Evolutionary conservation across 2,329 filamentous ascomycete species (phyloP), one percentile per base, ranked within the genome.

Genomic region (Helotiales sp.): DNA sequence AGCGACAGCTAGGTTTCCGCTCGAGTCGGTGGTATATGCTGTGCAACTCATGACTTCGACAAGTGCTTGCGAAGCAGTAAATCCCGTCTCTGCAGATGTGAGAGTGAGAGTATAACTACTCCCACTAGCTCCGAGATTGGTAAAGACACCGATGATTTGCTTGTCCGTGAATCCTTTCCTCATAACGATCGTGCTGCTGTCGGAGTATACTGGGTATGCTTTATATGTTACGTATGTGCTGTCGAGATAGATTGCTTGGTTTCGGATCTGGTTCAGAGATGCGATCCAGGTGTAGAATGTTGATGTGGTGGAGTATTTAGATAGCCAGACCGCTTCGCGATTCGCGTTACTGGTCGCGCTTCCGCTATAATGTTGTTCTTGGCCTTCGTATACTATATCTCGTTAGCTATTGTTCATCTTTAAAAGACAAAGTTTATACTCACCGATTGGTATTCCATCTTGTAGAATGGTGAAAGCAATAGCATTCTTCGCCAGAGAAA

Each of bases 351-450:
- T 76, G 76, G 22, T 74, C 75, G 9, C 60, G 4, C 56, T 60
- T 15, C 77, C 76, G 12, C 70, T 64, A 64, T 76, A 77, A 63
- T 79, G 76, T 59, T 82, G 80, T 68, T 83, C 81, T 68, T 82
- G 78, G 15, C 81, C 81, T 58, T 80, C 71, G 62, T 83, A 83
- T 42, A 81, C 66, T 68, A 3, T 15, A 4, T 5, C 1, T 17
- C 13, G 40, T 60, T 33, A 58, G 55, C 24, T 5, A 44, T 17
- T 33, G 10, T 33, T 19, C 4, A 15, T 13, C 2, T 10, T 42
- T n/a, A 1, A 19, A 25, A 9, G 13, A 3, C 1, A 13, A 48
- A 22, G 17, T 7, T 8, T 15, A 34, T 25, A 55, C 60, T 44
- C 60, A 68, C 66, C 60, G 62, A 82, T 80, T 0, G 81, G 80